Percentiles rank a stretch among this genome's conserved stretches.
phyloP scores from a whole-genome alignment of 1,139 yeast species.

The Blastobotrys persicus region DNA sequence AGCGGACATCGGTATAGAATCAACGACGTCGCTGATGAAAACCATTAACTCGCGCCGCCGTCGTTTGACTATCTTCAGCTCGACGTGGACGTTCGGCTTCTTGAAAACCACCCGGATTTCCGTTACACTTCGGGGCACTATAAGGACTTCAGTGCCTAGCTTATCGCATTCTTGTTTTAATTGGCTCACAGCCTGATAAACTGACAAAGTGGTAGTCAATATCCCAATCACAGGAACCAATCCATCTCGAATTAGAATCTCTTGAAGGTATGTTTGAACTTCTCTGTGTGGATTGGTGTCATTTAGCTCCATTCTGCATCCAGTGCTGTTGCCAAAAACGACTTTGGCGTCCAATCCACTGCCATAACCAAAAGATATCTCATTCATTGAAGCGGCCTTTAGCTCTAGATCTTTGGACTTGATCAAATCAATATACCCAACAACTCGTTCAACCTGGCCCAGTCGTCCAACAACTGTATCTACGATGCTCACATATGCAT shows the following conservation, averaged over 20 bases:
- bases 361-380: constrained; percentile 29
- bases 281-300: constrained; percentile 29
- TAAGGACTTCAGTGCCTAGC: constrained; percentile 8
- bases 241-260: constrained; percentile 28
- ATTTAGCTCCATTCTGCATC: constrained; percentile 20
- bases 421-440: constrained; percentile 31
- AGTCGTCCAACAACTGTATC: constrained; percentile 23
- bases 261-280: constrained; percentile 28
- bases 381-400: constrained; percentile 32
- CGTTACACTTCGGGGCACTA: constrained; percentile 22
- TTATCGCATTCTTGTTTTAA: constrained; percentile 14
- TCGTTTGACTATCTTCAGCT: constrained; percentile 11
- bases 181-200: constrained; percentile 28
- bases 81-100: constrained; percentile 4
- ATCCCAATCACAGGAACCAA: constrained; percentile 33
- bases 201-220: constrained; percentile 29
- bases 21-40: constrained; percentile 13
- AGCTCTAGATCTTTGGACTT: constrained; percentile 28
- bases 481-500: constrained; percentile 18
- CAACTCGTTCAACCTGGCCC: constrained; percentile 33
- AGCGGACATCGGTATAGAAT: constrained; percentile 5
- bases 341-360: constrained; percentile 25
- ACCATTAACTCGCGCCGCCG: constrained; percentile 4
- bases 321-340: constrained; percentile 9
- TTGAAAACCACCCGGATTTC: constrained; percentile 21